These are phyloP conservation scores for Tuctoria greenei DNA, from an alignment of 176 grass and related monocot genomes.

Conservation along the genomic window DNA sequence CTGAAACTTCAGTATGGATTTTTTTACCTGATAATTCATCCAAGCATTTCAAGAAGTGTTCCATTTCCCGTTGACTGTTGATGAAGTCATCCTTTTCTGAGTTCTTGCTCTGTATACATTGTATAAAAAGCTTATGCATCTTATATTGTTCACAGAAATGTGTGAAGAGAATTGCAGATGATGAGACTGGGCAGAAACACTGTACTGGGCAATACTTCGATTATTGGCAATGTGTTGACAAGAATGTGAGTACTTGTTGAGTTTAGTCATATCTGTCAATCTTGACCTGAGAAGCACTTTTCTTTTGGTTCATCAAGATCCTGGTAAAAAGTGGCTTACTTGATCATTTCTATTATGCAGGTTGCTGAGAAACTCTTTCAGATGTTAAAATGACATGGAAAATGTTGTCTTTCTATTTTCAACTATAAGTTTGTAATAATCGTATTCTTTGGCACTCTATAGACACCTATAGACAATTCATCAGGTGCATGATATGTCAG, in stretches of 20 bases:
- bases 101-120: constrained; percentile 29
- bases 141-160: constrained; percentile 62
- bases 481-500: constrained; percentile 36
- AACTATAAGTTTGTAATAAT: constrained; percentile 37
- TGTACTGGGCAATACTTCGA: constrained; percentile 96
- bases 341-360: constrained; percentile 39
- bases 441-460: not conserved
- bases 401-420: constrained; percentile 24
- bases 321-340: constrained; percentile 3
- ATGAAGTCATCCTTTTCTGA: not conserved
- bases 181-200: constrained; percentile 82
- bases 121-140: constrained; percentile 26
- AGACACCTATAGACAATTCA: constrained; percentile 19
- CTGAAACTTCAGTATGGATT: constrained; percentile 11
- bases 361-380: constrained; percentile 88
- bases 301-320: constrained; percentile 1
- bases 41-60: constrained; percentile 14
- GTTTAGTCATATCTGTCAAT: not conserved
- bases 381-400: constrained; percentile 61
- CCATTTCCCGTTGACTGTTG: too few species aligned
- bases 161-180: constrained; percentile 65
- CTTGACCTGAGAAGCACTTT: constrained; percentile 17
- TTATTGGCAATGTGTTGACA: constrained; percentile 89
- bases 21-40: not conserved
- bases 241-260: constrained; percentile 59